Evolutionary conservation across 2,329 filamentous ascomycete genomes (phyloP).

Genomic region (Fusarium napiforme): DNA sequence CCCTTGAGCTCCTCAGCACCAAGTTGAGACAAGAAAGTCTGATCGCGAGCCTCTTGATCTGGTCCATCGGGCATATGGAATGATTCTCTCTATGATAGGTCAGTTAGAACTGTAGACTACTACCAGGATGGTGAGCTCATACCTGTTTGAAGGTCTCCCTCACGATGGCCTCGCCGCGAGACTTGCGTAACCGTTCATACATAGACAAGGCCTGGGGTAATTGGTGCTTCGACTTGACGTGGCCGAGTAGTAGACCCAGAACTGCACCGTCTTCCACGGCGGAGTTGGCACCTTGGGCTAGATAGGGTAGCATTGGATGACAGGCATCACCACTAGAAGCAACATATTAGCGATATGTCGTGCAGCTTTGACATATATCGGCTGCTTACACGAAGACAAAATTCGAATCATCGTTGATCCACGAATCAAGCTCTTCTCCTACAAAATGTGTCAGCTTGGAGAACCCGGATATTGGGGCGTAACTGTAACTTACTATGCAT

Average conservation of each 20-base stretch:
- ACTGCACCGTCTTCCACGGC: constrained; percentile 76
- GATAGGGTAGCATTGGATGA: constrained; percentile 72
- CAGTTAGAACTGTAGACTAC: no score
- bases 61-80: constrained; percentile 58
- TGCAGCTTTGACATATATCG: no score
- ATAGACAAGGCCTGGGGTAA: constrained; percentile 56
- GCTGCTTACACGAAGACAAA: constrained; percentile 57
- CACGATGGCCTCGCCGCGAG: constrained; percentile 64
- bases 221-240: constrained; percentile 58
- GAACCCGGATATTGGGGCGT: no score
- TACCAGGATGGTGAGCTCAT: neutral
- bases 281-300: constrained; percentile 74
- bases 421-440: constrained; percentile 41
- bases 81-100: constrained; percentile 41
- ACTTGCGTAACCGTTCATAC: constrained; percentile 61
- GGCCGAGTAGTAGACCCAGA: constrained; percentile 66
- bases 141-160: constrained; percentile 67
- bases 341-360: rapidly evolving
- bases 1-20: neutral
- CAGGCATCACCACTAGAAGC: constrained; percentile 66
- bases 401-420: constrained; percentile 64
- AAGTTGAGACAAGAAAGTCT: neutral
- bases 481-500: constrained; percentile 9
- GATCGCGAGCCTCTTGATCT: neutral
- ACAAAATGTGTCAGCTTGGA: rapidly evolving